Evolutionary conservation across 1,139 yeast genomes (phyloP).

Genomic region (Blastobotrys buckinghamii): DNA sequence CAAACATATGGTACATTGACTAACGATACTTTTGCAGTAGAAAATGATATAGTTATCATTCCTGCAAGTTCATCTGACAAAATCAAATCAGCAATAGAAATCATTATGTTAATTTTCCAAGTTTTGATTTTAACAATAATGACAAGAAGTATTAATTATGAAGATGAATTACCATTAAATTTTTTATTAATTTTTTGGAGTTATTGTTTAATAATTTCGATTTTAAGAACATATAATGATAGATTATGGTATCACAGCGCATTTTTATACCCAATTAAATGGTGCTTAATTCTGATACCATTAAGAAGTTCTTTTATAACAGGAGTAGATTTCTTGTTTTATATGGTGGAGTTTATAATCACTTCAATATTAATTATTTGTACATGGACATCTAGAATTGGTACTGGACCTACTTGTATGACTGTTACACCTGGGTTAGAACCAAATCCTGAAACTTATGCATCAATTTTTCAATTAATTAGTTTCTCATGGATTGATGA

Average conservation of each 20-base stretch:
- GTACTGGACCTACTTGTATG: background rate
- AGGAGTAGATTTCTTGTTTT: background rate
- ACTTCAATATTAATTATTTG: background rate
- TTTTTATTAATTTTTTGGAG: constrained; percentile 3
- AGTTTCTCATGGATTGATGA: background rate
- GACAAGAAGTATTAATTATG: background rate
- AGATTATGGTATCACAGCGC: constrained; percentile 63
- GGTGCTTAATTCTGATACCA: background rate
- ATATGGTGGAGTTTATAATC: background rate
- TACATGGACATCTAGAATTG: background rate
- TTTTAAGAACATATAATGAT: background rate
- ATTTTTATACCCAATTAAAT: constrained; percentile 38
- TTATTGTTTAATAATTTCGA: background rate
- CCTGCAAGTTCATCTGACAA: background rate
- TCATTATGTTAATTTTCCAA: background rate
- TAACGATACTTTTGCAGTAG: background rate
- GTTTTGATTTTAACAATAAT: background rate
- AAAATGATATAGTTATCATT: background rate
- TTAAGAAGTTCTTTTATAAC: background rate
- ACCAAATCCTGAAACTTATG: constrained; percentile 1
- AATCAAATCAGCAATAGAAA: background rate
- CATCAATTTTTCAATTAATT: background rate
- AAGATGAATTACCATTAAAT: background rate
- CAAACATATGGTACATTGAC: background rate
- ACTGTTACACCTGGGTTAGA: background rate